These are phyloP conservation scores for Haberlea rhodopensis DNA, from an alignment of 257 asterid genomes.

Conservation along the genomic window DNA sequence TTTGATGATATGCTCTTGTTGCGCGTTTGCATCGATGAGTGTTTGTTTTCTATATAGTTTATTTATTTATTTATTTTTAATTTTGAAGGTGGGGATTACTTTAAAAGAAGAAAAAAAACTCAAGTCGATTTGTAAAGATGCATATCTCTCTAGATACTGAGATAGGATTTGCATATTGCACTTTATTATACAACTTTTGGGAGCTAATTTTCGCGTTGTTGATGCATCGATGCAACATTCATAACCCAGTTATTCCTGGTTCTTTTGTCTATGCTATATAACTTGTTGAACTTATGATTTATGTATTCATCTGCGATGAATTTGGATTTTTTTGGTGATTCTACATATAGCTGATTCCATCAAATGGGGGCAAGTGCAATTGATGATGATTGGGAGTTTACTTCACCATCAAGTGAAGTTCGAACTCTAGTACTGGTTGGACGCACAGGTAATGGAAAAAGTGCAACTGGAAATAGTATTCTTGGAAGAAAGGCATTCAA, in stretches of 20 bases:
- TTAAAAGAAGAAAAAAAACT: no score
- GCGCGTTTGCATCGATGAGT: no score
- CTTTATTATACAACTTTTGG: neutral
- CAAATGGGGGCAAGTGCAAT: slow-evolving; percentile 71
- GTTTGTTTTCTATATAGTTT: neutral
- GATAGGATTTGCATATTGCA: no score
- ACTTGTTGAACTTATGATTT: no score
- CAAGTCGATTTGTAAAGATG: neutral
- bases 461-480: slow-evolving; percentile 92
- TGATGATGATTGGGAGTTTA: slow-evolving; percentile 82
- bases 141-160: neutral
- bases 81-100: no score
- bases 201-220: neutral
- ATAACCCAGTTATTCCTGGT: neutral
- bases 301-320: neutral
- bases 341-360: slow-evolving; percentile 24
- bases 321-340: slow-evolving; percentile 3
- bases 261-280: neutral
- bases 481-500: slow-evolving; percentile 58
- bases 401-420: slow-evolving; percentile 42
- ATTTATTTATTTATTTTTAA: no score
- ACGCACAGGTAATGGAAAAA: slow-evolving; percentile 88
- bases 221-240: no score
- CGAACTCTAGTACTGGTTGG: slow-evolving; percentile 80
- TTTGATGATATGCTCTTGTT: no score